Conservation (phyloP, 176 grass and related monocot genomes). For the Phoenix dactylifera region DNA sequence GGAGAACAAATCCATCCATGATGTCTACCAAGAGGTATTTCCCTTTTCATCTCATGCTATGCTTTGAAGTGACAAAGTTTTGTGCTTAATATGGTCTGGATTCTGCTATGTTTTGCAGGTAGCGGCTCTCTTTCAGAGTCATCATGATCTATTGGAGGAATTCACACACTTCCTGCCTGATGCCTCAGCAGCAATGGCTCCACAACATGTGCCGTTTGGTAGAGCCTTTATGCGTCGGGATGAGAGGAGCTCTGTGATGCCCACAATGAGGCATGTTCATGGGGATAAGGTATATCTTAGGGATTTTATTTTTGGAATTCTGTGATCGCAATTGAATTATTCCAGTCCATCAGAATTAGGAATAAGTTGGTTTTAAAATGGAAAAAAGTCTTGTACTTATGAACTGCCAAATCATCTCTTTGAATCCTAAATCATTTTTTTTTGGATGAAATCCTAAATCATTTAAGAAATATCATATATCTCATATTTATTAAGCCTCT, state of each 20-base stretch:
- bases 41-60: constrained; percentile 4
- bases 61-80: no score
- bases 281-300: constrained; percentile 59
- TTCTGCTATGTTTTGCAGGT: constrained; percentile 44
- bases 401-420: no score
- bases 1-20: constrained; percentile 95
- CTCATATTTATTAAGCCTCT: no score
- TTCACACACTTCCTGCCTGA: constrained; percentile 97
- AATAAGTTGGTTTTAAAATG: no score
- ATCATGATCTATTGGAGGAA: constrained; percentile 90
- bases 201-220: constrained; percentile 37
- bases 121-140: constrained; percentile 57
- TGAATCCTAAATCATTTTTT: no score
- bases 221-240: constrained; percentile 49
- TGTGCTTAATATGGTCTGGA: no score
- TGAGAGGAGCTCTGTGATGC: constrained; percentile 57
- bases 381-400: no score
- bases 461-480: no score
- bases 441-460: no score
- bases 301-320: not conserved
- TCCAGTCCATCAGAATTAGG: no score
- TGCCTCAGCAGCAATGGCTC: constrained; percentile 45
- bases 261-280: constrained; percentile 33
- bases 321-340: no score
- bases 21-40: constrained; percentile 89